phyloP scores from a whole-genome alignment of 257 asterid genomes.

The Leonotis leonurus region DNA sequence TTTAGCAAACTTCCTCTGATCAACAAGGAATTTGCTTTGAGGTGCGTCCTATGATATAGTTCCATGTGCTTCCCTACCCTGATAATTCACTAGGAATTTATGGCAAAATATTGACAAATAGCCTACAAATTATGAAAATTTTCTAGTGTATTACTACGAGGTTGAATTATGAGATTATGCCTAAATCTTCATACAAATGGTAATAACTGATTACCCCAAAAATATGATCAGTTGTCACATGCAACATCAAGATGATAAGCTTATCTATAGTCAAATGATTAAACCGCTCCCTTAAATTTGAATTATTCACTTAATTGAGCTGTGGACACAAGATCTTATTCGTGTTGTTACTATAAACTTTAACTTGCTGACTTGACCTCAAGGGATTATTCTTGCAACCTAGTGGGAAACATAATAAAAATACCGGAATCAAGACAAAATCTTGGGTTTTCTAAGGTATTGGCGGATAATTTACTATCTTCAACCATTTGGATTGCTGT shows the following conservation, averaged over 20 bases:
- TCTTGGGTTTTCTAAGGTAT: neutral
- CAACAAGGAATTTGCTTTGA: too few species aligned
- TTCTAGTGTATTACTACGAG: too few species aligned
- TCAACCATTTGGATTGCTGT: neutral
- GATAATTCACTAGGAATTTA: too few species aligned
- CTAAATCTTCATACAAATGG: neutral
- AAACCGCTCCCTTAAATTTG: neutral
- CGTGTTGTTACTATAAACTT: neutral
- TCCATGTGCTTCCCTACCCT: too few species aligned
- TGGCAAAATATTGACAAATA: too few species aligned
- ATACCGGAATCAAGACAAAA: neutral
- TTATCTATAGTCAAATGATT: neutral
- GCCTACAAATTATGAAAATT: too few species aligned
- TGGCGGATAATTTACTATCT: neutral
- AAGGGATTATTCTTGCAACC: neutral
- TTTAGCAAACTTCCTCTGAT: neutral
- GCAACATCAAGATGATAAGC: neutral
- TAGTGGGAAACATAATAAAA: neutral
- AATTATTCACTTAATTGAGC: neutral
- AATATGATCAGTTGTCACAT: neutral
- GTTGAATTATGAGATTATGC: neutral
- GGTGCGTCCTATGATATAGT: too few species aligned
- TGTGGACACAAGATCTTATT: neutral
- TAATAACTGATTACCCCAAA: neutral
- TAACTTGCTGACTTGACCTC: neutral